These are phyloP conservation scores for Penicillium digitatum DNA, from an alignment of 2,329 filamentous ascomycete species.

Conservation along the genomic window DNA sequence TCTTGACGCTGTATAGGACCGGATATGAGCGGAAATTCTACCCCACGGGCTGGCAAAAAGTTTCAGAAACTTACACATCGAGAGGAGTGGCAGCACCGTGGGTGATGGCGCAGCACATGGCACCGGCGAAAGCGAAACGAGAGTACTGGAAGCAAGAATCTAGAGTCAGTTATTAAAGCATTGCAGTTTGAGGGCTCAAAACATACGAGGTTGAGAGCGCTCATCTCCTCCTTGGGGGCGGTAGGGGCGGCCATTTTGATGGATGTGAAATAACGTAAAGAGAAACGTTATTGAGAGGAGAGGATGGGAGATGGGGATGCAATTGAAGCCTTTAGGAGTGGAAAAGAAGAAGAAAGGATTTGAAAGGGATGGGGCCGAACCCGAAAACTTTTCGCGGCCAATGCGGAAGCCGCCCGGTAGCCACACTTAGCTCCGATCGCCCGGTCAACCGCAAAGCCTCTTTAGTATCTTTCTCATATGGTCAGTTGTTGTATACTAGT, in stretches of 20 bases:
- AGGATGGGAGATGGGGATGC: conserved; percentile 14
- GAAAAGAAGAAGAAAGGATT: conserved; percentile 20
- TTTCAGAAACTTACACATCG: conserved; percentile 79
- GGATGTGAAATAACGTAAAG: conserved; percentile 15
- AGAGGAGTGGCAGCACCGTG: conserved; percentile 96
- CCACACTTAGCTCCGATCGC: conserved; percentile 4
- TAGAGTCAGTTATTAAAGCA: neutral
- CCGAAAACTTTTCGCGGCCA: conserved; percentile 36
- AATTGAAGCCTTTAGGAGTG: conserved; percentile 16
- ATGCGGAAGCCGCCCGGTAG: conserved; percentile 20
- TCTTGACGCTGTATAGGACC: conserved; percentile 70
- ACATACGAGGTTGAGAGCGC: conserved; percentile 59
- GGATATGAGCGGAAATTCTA: neutral
- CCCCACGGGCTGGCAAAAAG: neutral
- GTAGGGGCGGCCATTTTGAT: conserved; percentile 42
- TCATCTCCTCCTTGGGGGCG: conserved; percentile 53
- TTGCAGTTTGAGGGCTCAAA: conserved; percentile 37
- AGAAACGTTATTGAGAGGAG: conserved; percentile 14
- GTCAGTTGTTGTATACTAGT: neutral
- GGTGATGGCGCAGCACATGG: conserved; percentile 96
- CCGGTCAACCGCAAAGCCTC: conserved; percentile 2
- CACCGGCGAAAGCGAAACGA: conserved; percentile 93
- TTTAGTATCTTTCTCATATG: neutral
- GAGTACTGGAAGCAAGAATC: conserved; percentile 45
- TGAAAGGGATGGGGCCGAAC: conserved; percentile 29